Evolutionary conservation across 1,284 basidiomycete species (phyloP).

Genomic region (Pseudozyma hubeiensis): DNA sequence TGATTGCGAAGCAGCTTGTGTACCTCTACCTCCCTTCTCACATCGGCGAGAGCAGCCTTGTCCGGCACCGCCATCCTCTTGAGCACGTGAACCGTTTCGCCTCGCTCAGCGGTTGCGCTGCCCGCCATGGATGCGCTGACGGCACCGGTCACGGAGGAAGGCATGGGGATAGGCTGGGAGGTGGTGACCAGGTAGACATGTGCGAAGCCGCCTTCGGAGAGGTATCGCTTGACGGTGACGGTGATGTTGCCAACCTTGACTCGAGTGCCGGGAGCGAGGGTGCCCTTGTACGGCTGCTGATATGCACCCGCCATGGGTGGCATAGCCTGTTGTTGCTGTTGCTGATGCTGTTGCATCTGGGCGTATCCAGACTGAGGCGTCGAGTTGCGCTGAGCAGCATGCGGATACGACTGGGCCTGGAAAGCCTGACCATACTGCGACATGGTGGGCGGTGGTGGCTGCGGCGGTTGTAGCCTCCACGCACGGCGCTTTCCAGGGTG

Average conservation of each 20-base stretch:
- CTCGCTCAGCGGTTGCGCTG: conserved; percentile 37
- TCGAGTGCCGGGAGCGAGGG: conserved; percentile 77
- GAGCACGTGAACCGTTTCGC: conserved; percentile 87
- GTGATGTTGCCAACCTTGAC: conserved; percentile 89
- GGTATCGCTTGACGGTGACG: conserved; percentile 87
- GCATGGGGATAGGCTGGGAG: conserved; percentile 76
- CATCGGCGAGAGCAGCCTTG: conserved; percentile 89
- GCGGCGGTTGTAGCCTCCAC: conserved; percentile 5
- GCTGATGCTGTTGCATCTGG: conserved; percentile 24
- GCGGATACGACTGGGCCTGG: conserved; percentile 19
- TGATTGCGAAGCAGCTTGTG: conserved; percentile 92
- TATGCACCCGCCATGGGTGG: conserved; percentile 25
- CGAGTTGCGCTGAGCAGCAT: conserved; percentile 11
- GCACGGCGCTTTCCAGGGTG: not conserved
- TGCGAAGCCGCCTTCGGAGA: conserved; percentile 97
- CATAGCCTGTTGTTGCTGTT: conserved; percentile 22
- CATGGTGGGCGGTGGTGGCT: conserved; percentile 19
- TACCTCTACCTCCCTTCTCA: conserved; percentile 96
- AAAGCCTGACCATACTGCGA: conserved; percentile 43
- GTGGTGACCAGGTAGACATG: conserved; percentile 96
- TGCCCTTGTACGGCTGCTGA: conserved; percentile 49
- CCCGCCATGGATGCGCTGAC: conserved; percentile 36
- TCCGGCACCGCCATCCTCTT: conserved; percentile 95
- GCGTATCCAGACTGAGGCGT: conserved; percentile 22
- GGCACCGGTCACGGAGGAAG: conserved; percentile 43